phyloP scores from a whole-genome alignment of 148 eudicot genomes.

The Heliamphora exappendiculata region DNA sequence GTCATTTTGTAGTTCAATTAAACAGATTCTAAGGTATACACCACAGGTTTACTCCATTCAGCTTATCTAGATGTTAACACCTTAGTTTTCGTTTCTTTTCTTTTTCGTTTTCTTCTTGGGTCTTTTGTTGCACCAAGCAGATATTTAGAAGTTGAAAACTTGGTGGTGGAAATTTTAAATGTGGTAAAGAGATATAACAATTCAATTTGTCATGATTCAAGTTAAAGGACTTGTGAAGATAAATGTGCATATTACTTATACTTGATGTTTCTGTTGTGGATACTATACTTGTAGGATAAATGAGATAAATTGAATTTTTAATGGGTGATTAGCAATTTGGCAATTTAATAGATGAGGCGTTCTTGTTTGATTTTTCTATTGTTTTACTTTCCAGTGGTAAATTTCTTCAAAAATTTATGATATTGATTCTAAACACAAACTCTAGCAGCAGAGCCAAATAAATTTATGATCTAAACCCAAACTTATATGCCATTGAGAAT shows the following conservation, averaged over 20 bases:
- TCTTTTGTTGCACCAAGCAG: background rate
- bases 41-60: constrained; percentile 9
- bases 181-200: background rate
- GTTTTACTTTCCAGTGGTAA: no score
- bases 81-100: background rate
- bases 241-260: background rate
- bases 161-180: background rate
- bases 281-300: no score
- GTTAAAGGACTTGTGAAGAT: background rate
- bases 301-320: no score
- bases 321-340: no score
- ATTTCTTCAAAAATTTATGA: no score
- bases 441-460: no score
- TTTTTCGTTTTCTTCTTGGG: no score
- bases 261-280: background rate
- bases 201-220: background rate
- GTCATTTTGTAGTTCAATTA: constrained; percentile 10
- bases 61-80: constrained; percentile 5
- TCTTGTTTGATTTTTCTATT: no score
- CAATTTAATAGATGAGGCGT: no score
- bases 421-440: no score
- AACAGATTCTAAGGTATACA: background rate
- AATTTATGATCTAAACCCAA: no score
- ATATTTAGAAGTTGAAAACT: constrained; percentile 5
- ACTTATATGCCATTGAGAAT: no score